Evolutionary conservation across 306 rosid species (phyloP).

Genomic region (Myrica gale): DNA sequence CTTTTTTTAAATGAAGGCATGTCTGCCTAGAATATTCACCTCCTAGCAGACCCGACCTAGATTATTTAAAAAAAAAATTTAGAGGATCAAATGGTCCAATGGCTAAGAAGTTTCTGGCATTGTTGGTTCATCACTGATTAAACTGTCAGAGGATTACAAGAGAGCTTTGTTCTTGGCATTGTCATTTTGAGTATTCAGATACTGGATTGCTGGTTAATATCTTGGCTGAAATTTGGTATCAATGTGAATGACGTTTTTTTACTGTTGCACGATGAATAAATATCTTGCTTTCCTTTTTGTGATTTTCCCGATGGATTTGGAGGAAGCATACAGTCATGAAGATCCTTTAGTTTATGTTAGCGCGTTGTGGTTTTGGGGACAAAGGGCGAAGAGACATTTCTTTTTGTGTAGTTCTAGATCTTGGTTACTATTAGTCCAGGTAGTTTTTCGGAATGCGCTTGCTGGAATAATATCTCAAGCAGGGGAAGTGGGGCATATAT

Average conservation of each 20-base stretch:
- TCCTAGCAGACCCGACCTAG: neutral
- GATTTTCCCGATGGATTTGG: too few relatives aligned
- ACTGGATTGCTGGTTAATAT: neutral
- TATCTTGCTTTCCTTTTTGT: too few relatives aligned
- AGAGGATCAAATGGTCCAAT: neutral
- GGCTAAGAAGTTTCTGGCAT: neutral
- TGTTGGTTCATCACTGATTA: neutral
- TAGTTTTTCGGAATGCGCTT: too few relatives aligned
- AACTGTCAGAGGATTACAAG: neutral
- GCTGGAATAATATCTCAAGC: too few relatives aligned
- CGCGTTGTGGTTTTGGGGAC: neutral
- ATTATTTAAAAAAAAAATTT: neutral
- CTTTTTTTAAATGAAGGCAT: neutral
- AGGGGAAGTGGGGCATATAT: too few relatives aligned
- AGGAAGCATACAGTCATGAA: neutral
- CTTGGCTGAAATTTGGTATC: neutral
- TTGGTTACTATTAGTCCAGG: too few relatives aligned
- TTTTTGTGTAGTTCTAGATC: too few relatives aligned
- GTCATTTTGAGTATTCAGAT: neutral
- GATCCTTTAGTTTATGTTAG: neutral
- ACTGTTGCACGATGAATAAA: too few relatives aligned
- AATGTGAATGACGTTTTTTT: neutral
- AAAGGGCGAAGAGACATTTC: neutral
- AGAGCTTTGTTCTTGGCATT: neutral
- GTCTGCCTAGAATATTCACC: neutral